These are phyloP conservation scores for Penicillium lividum DNA, from an alignment of 495 filamentous ascomycete species.

Conservation along the genomic window DNA sequence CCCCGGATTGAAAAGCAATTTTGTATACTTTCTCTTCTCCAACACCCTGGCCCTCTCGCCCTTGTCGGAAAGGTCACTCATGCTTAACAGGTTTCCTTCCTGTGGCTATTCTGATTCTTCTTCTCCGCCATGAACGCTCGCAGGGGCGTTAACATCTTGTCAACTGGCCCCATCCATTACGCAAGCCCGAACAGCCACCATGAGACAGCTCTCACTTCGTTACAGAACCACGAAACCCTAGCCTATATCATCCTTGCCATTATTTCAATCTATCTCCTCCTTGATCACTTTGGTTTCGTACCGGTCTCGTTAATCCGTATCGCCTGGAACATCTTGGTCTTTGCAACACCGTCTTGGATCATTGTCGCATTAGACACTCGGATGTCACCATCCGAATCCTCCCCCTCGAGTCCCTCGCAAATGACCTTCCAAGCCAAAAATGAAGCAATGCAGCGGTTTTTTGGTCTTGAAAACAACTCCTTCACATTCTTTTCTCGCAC, in stretches of 20 bases:
- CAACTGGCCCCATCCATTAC: conserved; percentile 31
- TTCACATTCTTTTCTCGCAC: conserved; percentile 50
- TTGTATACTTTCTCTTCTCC: conserved; percentile 20
- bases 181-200: conserved; percentile 32
- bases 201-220: conserved; percentile 32
- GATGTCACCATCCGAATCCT: conserved; percentile 28
- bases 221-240: conserved; percentile 32
- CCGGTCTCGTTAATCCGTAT: conserved; percentile 29
- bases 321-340: conserved; percentile 65
- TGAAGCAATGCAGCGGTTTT: conserved; percentile 63
- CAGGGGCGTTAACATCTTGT: conserved; percentile 36
- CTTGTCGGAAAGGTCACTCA: conserved; percentile 12
- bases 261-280: conserved; percentile 27
- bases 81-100: conserved; percentile 23
- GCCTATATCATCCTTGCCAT: conserved; percentile 27
- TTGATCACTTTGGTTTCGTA: conserved; percentile 32
- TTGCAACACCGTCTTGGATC: conserved; percentile 58
- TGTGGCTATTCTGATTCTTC: conserved; percentile 18
- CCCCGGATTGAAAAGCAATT: conserved; percentile 13
- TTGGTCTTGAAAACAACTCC: conserved; percentile 62
- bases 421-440: conserved; percentile 55
- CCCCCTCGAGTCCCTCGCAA: conserved; percentile 18
- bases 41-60: not conserved
- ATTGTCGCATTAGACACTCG: conserved; percentile 59
- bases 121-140: conserved; percentile 45